Evolutionary conservation across 768 basidiomycete species (phyloP), one percentile per base, ranked within the genome.

Genomic region (Exsudoporus frostii): DNA sequence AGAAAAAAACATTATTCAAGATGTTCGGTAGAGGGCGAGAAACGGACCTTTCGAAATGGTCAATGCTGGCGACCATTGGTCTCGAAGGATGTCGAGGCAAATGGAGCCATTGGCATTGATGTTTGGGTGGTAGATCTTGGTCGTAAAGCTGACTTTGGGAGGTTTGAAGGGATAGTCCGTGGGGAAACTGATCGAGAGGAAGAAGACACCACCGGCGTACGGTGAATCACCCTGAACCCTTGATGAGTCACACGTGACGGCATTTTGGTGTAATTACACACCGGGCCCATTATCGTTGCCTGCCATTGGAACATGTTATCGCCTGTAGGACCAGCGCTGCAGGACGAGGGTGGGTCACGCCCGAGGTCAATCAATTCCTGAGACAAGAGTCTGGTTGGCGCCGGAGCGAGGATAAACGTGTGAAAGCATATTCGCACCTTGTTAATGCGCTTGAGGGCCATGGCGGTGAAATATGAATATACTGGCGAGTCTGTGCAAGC

Each of bases 131-230:
- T 98, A 98, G 65, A 98, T 98, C 90, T 97, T 98, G 69, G 97
- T 98, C 62, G 93, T 96, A 75, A 99, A 99, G 79, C 88, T 88
- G 76, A 99, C 93, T 83, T 99, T 99, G 74, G 97, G 97, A 39
- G 97, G 97, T 77, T 98, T 98, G 88, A 98, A 98, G 24, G 97
- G 97, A 79, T 99, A 99, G 73, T 99, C 96, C 73, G 90, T 92
- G 43, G 92, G 92, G 82, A 94, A 94, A 40, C 80, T 84, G 71
- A 96, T 94, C 45, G 88, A 86, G 43, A 95, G 85, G 89, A 98
- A 98, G 80, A 99, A 99, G 51, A 99, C 97, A 71, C 97, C 97
- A 66, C 97, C 97, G 30, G 96, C 86, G 70, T 99, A 99, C 27
- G 97, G 97, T 64, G 94, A 97, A 71, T 99, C 96, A 65, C 90